A percentile compares a stretch with the other conserved stretches of the same genome.
Evolutionary conservation across 768 basidiomycete species (phyloP).

Genomic region (Udeniomyces megalosporus): DNA sequence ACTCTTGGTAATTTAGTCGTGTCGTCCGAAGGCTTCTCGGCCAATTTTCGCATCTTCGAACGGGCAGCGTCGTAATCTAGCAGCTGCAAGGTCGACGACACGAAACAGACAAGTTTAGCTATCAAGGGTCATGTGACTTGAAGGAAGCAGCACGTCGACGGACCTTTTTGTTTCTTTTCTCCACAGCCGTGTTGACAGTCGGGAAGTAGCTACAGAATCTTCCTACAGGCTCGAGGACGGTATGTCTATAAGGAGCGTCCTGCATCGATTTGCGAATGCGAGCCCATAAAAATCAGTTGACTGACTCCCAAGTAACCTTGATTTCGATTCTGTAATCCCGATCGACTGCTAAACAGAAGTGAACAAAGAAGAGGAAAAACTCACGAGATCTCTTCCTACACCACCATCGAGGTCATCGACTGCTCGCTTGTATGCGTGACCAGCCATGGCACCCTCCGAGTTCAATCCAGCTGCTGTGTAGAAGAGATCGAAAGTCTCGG

Average conservation of each 20-base stretch:
- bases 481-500: slow-evolving; percentile 84
- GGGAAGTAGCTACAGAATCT: slow-evolving; percentile 96
- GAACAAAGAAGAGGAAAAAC: slow-evolving; percentile 20
- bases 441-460: slow-evolving; percentile 89
- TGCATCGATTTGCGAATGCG: too few species aligned
- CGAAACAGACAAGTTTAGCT: too few species aligned
- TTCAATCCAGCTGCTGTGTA: slow-evolving; percentile 62
- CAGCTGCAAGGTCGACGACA: slow-evolving; percentile 40
- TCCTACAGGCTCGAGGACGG: slow-evolving; percentile 85
- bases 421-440: slow-evolving; percentile 86
- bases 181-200: slow-evolving; percentile 77
- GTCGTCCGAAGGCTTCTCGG: slow-evolving; percentile 87
- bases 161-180: slow-evolving; percentile 94
- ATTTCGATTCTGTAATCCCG: too few species aligned
- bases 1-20: slow-evolving; percentile 76
- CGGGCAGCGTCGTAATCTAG: slow-evolving; percentile 90
- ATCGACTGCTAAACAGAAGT: too few species aligned
- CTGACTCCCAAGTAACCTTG: neutral
- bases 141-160: slow-evolving; percentile 11
- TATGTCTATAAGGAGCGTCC: slow-evolving; percentile 89
- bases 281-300: neutral
- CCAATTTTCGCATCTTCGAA: slow-evolving; percentile 69
- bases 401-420: slow-evolving; percentile 83
- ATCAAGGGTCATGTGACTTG: too few species aligned
- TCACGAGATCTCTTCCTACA: slow-evolving; percentile 66